Evolutionary conservation across 1,139 yeast genomes (phyloP).

Genomic region (Yamadazyma kanchanaburiensis): DNA sequence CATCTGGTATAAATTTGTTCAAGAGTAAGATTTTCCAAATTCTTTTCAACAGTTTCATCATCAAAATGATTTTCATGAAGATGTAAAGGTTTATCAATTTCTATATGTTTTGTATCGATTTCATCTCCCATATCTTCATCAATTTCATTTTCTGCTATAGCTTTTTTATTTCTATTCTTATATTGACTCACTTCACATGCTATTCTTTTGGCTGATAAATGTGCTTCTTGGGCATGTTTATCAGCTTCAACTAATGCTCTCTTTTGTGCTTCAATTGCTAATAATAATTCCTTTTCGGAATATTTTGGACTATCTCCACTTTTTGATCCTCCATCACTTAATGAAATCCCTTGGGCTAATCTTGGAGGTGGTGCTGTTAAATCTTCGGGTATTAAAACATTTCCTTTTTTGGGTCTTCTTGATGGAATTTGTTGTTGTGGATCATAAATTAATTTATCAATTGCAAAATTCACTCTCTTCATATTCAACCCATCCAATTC

Average conservation of each 20-base stretch:
- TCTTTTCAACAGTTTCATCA: slow-evolving; percentile 19
- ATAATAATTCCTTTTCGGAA: slow-evolving; percentile 47
- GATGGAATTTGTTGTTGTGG: slow-evolving; percentile 97
- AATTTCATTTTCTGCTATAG: slow-evolving; percentile 8
- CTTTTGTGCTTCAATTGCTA: slow-evolving; percentile 58
- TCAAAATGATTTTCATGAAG: slow-evolving; percentile 62
- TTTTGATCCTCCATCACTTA: slow-evolving; percentile 26
- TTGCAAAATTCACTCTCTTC: slow-evolving; percentile 71
- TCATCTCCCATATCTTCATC: not conserved
- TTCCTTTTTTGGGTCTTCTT: slow-evolving; percentile 75
- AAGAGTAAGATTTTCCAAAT: slow-evolving; percentile 36
- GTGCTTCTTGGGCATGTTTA: slow-evolving; percentile 74
- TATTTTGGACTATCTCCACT: slow-evolving; percentile 27
- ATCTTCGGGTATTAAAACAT: slow-evolving; percentile 75
- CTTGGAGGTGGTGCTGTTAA: slow-evolving; percentile 59
- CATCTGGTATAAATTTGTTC: slow-evolving; percentile 85
- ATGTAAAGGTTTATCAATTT: slow-evolving; percentile 60
- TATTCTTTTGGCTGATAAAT: slow-evolving; percentile 62
- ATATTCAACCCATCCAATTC: slow-evolving; percentile 38
- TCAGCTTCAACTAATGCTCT: slow-evolving; percentile 57
- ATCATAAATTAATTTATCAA: slow-evolving; percentile 64
- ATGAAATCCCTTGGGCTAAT: slow-evolving; percentile 60
- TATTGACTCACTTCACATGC: slow-evolving; percentile 59
- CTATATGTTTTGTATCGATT: slow-evolving; percentile 20
- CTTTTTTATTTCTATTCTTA: slow-evolving; percentile 13